Percentiles rank a stretch among this genome's conserved stretches.
Evolutionary conservation across 1,284 basidiomycete species (phyloP).

Genomic region (Phylloporus gajari): DNA sequence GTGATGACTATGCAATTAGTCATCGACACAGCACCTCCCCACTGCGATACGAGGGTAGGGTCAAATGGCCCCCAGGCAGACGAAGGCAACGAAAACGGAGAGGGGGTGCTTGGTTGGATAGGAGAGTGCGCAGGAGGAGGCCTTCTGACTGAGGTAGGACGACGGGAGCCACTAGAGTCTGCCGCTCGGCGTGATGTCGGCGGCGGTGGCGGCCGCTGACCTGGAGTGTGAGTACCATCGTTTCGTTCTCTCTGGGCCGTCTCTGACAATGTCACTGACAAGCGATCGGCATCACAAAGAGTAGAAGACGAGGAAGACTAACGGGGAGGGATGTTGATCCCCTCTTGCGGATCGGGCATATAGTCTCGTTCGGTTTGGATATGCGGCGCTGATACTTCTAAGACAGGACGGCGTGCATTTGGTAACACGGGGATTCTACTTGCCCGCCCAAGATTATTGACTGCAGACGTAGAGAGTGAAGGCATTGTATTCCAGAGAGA

Average conservation of each 20-base stretch:
- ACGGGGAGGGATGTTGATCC: conserved; percentile 19
- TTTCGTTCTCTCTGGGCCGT: background rate
- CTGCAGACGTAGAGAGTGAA: background rate
- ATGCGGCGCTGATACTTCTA: background rate
- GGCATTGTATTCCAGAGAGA: too few species aligned
- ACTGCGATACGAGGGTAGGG: background rate
- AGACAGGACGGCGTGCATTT: conserved; percentile 3
- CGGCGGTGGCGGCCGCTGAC: conserved; percentile 15
- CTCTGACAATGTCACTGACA: conserved; percentile 11
- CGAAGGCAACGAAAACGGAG: background rate
- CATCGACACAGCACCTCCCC: background rate
- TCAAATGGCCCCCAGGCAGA: background rate
- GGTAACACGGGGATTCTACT: conserved; percentile 5
- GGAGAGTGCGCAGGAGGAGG: too few species aligned
- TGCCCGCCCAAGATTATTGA: background rate
- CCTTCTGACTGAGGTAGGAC: too few species aligned
- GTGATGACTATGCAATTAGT: conserved; percentile 20
- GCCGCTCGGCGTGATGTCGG: background rate
- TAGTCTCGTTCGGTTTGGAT: background rate
- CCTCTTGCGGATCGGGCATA: background rate
- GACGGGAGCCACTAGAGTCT: background rate
- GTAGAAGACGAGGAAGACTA: background rate
- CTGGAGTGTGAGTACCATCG: background rate
- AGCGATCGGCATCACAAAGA: conserved; percentile 5
- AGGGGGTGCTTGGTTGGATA: too few species aligned